Evolutionary conservation across 306 rosid species (phyloP).

Genomic region (Hippophae tibetana): DNA sequence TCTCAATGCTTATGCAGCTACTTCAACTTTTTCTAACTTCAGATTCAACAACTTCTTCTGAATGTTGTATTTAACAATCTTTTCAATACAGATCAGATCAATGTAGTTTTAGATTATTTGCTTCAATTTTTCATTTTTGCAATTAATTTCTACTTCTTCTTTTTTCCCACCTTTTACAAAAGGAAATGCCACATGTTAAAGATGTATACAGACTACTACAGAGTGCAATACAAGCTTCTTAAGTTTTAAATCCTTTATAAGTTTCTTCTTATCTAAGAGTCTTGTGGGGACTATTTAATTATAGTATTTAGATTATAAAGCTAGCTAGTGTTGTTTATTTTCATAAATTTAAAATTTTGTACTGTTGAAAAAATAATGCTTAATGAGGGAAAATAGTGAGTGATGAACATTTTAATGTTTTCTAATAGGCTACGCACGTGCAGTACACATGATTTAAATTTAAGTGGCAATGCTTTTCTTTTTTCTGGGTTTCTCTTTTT

Average conservation of each 20-base stretch:
- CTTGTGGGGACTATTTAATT: background rate
- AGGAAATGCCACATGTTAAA: slow-evolving; percentile 17
- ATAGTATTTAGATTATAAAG: too few relatives aligned
- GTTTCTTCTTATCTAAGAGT: too few relatives aligned
- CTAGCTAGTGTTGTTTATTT: too few relatives aligned
- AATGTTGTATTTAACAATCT: background rate
- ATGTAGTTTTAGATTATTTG: background rate
- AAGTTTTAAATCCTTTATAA: slow-evolving; percentile 9
- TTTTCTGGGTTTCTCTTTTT: too few relatives aligned
- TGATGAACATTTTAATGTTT: too few relatives aligned
- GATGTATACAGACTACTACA: background rate
- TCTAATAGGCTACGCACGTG: too few relatives aligned
- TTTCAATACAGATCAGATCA: background rate
- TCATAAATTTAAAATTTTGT: too few relatives aligned
- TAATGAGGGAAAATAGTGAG: too few relatives aligned
- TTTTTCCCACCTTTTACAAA: slow-evolving; percentile 9
- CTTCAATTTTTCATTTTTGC: background rate
- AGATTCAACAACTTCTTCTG: slow-evolving; percentile 59
- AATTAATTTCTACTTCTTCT: background rate
- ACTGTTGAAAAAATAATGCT: too few relatives aligned
- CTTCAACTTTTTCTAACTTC: slow-evolving; percentile 34
- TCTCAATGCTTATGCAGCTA: slow-evolving; percentile 50
- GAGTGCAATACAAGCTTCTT: slow-evolving; percentile 7
- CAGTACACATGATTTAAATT: too few relatives aligned
- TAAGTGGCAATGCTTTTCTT: too few relatives aligned